Conservation (phyloP, 495 filamentous ascomycete genomes). For the Oidiodendron maius region DNA sequence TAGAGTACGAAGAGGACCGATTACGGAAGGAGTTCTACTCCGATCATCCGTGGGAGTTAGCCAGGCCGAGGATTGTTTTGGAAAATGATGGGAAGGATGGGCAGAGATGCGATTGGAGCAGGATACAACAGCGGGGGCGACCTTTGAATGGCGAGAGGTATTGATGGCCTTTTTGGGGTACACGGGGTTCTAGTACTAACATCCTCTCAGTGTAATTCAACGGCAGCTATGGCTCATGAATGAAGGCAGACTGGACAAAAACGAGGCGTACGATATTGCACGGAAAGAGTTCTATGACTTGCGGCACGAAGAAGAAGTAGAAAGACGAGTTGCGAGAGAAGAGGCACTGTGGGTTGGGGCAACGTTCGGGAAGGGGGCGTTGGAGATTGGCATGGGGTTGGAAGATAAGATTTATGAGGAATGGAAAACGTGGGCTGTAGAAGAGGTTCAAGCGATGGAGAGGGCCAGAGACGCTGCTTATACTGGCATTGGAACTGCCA, state of each 20-base stretch:
- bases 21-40: slow-evolving; percentile 76
- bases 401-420: slow-evolving; percentile 71
- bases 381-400: slow-evolving; percentile 74
- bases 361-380: slow-evolving; percentile 67
- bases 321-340: slow-evolving; percentile 78
- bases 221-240: slow-evolving; percentile 81
- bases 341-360: slow-evolving; percentile 83
- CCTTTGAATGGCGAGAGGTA: slow-evolving; percentile 83
- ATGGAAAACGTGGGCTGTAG: slow-evolving; percentile 77
- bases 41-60: slow-evolving; percentile 97
- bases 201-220: slow-evolving; percentile 72
- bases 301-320: slow-evolving; percentile 75
- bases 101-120: slow-evolving; percentile 71
- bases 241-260: slow-evolving; percentile 52
- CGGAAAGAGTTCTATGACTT: slow-evolving; percentile 86
- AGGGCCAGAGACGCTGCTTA: slow-evolving; percentile 39
- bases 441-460: slow-evolving; percentile 38
- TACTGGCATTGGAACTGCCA: slow-evolving; percentile 37
- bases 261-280: slow-evolving; percentile 77
- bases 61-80: slow-evolving; percentile 75
- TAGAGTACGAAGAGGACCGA: slow-evolving; percentile 81
- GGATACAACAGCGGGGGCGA: slow-evolving; percentile 71
- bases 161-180: slow-evolving; percentile 7
- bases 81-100: slow-evolving; percentile 82
- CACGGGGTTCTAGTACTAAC: not conserved